phyloP scores from a whole-genome alignment of 495 filamentous ascomycete genomes.

The Margaritispora aquatica region DNA sequence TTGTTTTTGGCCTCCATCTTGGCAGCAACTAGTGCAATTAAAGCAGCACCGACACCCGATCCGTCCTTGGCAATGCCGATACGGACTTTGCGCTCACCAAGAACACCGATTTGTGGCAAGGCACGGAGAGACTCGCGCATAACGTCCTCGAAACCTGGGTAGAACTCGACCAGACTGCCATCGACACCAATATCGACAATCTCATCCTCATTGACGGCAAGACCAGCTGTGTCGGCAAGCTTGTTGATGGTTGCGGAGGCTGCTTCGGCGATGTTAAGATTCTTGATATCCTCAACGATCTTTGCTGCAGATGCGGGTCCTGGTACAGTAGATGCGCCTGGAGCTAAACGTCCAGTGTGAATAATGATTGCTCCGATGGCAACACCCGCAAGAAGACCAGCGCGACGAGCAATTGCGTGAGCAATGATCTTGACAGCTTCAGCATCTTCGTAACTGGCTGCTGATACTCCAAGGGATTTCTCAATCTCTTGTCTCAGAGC shows the following conservation, averaged over 20 bases:
- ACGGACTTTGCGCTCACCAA: conserved; percentile 70
- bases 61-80: conserved; percentile 96
- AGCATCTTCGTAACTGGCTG: conserved; percentile 68
- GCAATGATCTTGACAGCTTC: conserved; percentile 74
- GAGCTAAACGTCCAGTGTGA: conserved; percentile 59
- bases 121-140: conserved; percentile 68
- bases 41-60: conserved; percentile 81
- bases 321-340: conserved; percentile 19
- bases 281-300: conserved; percentile 16
- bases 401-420: conserved; percentile 78
- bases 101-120: conserved; percentile 62
- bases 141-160: conserved; percentile 77
- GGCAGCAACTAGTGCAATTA: conserved; percentile 74
- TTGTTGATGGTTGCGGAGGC: conserved; percentile 22
- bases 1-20: conserved; percentile 24
- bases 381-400: conserved; percentile 82
- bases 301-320: conserved; percentile 16
- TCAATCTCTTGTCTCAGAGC: conserved; percentile 70
- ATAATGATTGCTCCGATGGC: conserved; percentile 79
- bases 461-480: conserved; percentile 63
- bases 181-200: conserved; percentile 87
- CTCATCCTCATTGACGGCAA: conserved; percentile 38
- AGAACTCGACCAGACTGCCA: conserved; percentile 85
- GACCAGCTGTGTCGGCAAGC: conserved; percentile 9
- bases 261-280: conserved; percentile 15